A percentile compares a stretch with the other conserved stretches of the same genome.
Conservation (phyloP, 768 basidiomycete genomes). For the Megacollybia marginata region DNA sequence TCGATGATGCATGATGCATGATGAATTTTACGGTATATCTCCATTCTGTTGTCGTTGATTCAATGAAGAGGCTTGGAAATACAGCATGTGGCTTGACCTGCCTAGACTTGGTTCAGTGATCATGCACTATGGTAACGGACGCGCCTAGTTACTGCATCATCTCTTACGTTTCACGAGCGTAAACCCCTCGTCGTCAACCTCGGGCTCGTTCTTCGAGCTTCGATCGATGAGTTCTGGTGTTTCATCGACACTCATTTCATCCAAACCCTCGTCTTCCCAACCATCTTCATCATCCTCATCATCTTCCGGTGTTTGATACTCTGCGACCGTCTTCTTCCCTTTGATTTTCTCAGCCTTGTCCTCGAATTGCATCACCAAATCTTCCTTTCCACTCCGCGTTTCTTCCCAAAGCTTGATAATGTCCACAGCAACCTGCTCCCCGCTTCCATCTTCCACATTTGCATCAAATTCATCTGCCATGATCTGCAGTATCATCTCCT, state of each 20-base stretch:
- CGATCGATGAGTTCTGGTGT: constrained; percentile 49
- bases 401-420: constrained; percentile 64
- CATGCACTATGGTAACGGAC: too few species aligned
- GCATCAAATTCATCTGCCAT: constrained; percentile 87
- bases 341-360: constrained; percentile 47
- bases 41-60: too few species aligned
- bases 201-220: constrained; percentile 46
- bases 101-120: too few species aligned
- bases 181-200: constrained; percentile 92
- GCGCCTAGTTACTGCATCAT: constrained; percentile 7
- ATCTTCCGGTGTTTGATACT: constrained; percentile 27
- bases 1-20: too few species aligned
- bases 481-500: constrained; percentile 74
- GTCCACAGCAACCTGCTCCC: constrained; percentile 64
- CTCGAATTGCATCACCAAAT: constrained; percentile 56
- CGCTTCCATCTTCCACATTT: constrained; percentile 78
- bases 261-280: constrained; percentile 35
- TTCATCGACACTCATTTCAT: constrained; percentile 38
- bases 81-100: too few species aligned
- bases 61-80: too few species aligned
- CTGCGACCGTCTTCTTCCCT: constrained; percentile 45
- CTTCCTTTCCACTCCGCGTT: constrained; percentile 34
- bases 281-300: constrained; percentile 38
- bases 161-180: constrained; percentile 65
- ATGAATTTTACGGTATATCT: too few species aligned